Evolutionary conservation across 1,284 basidiomycete species (phyloP).

Genomic region (Kwoniella shivajii): DNA sequence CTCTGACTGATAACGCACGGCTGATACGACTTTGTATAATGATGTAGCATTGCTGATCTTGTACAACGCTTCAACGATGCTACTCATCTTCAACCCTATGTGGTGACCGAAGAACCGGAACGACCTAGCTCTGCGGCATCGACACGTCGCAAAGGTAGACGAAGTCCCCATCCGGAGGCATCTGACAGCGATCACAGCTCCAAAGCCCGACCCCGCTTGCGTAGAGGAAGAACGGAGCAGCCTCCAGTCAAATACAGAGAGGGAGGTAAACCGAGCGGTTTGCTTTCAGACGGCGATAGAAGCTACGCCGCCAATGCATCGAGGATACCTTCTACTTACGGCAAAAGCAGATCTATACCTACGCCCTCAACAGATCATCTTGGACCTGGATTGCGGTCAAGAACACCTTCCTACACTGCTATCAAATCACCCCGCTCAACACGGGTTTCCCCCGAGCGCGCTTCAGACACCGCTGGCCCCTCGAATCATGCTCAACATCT

Average conservation of each 20-base stretch:
- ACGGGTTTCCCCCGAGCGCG: constrained; percentile 20
- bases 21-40: background rate
- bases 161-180: constrained; percentile 18
- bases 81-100: constrained; percentile 18
- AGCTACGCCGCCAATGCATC: constrained; percentile 82
- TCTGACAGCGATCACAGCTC: constrained; percentile 53
- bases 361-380: constrained; percentile 11
- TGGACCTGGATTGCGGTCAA: constrained; percentile 14
- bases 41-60: constrained; percentile 73
- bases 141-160: constrained; percentile 20
- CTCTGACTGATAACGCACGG: background rate
- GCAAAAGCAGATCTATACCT: constrained; percentile 7
- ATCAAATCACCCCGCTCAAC: constrained; percentile 20
- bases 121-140: constrained; percentile 32
- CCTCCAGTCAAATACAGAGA: constrained; percentile 33
- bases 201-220: constrained; percentile 35
- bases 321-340: constrained; percentile 32
- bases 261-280: constrained; percentile 19
- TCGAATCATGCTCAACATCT: no score
- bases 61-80: constrained; percentile 69
- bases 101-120: constrained; percentile 24
- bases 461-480: no score
- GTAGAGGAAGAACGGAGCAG: constrained; percentile 47
- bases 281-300: constrained; percentile 78
- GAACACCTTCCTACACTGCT: constrained; percentile 16